phyloP scores from a whole-genome alignment of 768 basidiomycete genomes.

The Dioszegia hungarica region DNA sequence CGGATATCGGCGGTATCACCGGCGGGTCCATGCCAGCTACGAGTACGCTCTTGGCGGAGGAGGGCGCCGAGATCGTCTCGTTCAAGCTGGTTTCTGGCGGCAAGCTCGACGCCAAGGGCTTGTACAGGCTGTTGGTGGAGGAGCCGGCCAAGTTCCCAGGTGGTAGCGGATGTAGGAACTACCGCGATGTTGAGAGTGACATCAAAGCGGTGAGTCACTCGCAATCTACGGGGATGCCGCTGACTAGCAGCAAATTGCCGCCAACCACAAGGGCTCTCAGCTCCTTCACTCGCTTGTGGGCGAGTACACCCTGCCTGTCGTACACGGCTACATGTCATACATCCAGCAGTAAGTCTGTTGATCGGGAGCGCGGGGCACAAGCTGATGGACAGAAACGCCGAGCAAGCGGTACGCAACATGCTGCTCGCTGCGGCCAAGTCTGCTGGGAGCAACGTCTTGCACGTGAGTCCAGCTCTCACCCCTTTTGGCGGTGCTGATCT shows the following conservation, averaged over 20 bases:
- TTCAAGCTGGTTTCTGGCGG: constrained; percentile 86
- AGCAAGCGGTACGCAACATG: constrained; percentile 13
- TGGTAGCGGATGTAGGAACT: constrained; percentile 35
- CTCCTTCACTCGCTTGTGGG: constrained; percentile 76
- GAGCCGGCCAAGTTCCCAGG: constrained; percentile 27
- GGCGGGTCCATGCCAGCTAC: constrained; percentile 92
- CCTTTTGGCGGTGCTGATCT: background rate
- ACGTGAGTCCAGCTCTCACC: constrained; percentile 2
- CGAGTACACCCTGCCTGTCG: constrained; percentile 55
- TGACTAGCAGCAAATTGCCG: constrained; percentile 19
- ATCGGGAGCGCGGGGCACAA: too few relatives aligned
- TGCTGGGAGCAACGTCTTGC: constrained; percentile 22
- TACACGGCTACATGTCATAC: constrained; percentile 85
- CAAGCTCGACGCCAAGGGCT: constrained; percentile 66
- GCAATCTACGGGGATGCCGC: background rate
- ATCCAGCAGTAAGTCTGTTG: constrained; percentile 56
- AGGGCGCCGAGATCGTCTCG: constrained; percentile 83
- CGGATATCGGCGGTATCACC: constrained; percentile 77
- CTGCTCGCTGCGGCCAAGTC: constrained; percentile 15
- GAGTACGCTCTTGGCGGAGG: constrained; percentile 83
- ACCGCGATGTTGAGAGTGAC: constrained; percentile 31
- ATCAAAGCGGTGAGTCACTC: constrained; percentile 17
- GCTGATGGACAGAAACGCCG: constrained; percentile 9
- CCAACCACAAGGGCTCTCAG: constrained; percentile 83
- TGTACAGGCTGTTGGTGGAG: constrained; percentile 74